Evolutionary conservation across 1,139 yeast species (phyloP).

Genomic region (Scheffersomyces parashehatae): DNA sequence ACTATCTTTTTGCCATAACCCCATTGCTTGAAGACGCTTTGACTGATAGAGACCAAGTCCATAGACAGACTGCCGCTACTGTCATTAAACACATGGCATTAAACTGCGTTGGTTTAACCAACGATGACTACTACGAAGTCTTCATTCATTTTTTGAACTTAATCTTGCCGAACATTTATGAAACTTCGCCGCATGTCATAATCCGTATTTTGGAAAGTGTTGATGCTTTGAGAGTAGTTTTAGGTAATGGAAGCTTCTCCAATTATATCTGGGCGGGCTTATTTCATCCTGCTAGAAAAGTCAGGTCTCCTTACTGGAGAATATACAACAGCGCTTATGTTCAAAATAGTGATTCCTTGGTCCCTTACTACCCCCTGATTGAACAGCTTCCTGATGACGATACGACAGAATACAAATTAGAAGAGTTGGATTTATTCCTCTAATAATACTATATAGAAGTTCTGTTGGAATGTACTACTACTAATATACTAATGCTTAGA

Average conservation of each 20-base stretch:
- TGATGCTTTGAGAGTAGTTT: slow-evolving; percentile 67
- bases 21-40: slow-evolving; percentile 89
- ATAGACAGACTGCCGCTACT: slow-evolving; percentile 93
- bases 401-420: slow-evolving; percentile 23
- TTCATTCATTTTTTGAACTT: slow-evolving; percentile 71
- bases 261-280: slow-evolving; percentile 86
- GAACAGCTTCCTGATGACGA: slow-evolving; percentile 29
- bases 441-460: slow-evolving; percentile 12
- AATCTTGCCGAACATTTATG: slow-evolving; percentile 81
- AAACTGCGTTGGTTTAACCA: slow-evolving; percentile 73
- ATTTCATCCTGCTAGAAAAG: slow-evolving; percentile 91
- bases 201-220: slow-evolving; percentile 78
- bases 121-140: slow-evolving; percentile 66
- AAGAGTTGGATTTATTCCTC: slow-evolving; percentile 39
- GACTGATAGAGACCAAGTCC: slow-evolving; percentile 88
- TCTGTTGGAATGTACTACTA: neutral
- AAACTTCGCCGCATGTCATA: slow-evolving; percentile 94
- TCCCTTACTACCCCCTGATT: slow-evolving; percentile 76
- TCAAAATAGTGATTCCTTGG: slow-evolving; percentile 72
- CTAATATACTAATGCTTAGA: too few species aligned
- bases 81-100: slow-evolving; percentile 82
- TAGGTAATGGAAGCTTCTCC: slow-evolving; percentile 76
- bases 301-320: slow-evolving; percentile 83
- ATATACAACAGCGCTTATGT: slow-evolving; percentile 76
- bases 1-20: slow-evolving; percentile 78